Evolutionary conservation across 148 eudicot genomes (phyloP), one percentile per base, ranked within the genome.

Genomic region (Mesembryanthemum crystallinum): DNA sequence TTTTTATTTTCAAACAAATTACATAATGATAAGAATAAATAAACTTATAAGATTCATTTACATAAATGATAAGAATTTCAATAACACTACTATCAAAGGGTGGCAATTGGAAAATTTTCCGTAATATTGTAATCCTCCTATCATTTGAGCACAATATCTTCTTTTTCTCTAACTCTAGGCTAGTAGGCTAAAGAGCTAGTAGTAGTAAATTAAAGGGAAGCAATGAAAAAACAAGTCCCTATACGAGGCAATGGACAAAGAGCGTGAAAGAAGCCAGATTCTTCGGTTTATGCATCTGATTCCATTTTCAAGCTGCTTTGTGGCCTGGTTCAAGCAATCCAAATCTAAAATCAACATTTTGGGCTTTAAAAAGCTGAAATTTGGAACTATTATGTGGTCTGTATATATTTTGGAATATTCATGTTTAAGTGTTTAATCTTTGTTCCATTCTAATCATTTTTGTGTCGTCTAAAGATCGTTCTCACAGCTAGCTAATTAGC

Each of bases 271-370:
- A 17, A 52, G 57, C 57, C 57, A 52, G 57, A 52, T 52, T 52
- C n/a, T 52, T 52, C n/a, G 57, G 57, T 52, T 18, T 17, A 52
- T 17, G 57, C 57, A 15, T 17, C 57, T 20, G n/a, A 17, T 52
- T 15, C 5, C 57, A 52, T 18, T 52, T 52, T 7, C n/a, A 4
- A 47, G 18, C 52, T 39, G 49, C 49, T 6, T 52, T 52, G 57
- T 52, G 57, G 57, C 57, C 57, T 52, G 57, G 57, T 52, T 52
- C 57, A 52, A 52, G 57, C 57, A 17, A 52, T 52, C 57, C n/a
- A 10, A 17, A 45, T 45, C 49, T 45, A 15, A 18, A 52, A 2
- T 2, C n/a, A 1, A 52, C 17, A n/a, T 52, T 4, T 18, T 15
- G 39, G 39, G 57, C n/a, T 52, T 52, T 52, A 15, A 52, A 52